Conservation (phyloP, 2,329 filamentous ascomycete genomes). For the Fusarium lateritium region DNA sequence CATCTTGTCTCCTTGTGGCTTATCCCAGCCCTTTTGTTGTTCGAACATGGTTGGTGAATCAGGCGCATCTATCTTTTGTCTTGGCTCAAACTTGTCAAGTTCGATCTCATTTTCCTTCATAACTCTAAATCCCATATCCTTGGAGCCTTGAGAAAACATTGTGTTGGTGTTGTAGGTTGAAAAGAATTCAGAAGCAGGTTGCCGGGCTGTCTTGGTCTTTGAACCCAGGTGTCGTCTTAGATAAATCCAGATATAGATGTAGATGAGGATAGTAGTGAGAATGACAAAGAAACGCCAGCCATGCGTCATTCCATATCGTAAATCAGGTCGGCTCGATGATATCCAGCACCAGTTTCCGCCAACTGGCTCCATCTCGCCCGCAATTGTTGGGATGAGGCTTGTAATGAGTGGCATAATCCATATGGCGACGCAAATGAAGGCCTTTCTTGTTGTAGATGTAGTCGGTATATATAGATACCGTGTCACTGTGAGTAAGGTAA, state of each 20-base stretch:
- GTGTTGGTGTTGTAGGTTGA: slow-evolving; percentile 18
- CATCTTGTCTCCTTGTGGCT: neutral
- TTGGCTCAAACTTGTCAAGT: slow-evolving; percentile 18
- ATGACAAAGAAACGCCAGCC: slow-evolving; percentile 63
- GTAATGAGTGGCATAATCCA: slow-evolving; percentile 43
- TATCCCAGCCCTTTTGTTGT: neutral
- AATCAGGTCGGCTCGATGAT: slow-evolving; percentile 51
- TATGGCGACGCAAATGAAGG: slow-evolving; percentile 33
- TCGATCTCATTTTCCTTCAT: slow-evolving; percentile 36
- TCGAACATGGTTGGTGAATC: slow-evolving; percentile 18
- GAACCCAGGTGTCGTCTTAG: slow-evolving; percentile 28
- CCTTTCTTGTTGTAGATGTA: slow-evolving; percentile 29
- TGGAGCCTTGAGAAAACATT: slow-evolving; percentile 17
- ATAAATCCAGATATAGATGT: slow-evolving; percentile 57
- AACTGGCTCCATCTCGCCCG: slow-evolving; percentile 49
- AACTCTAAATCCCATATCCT: slow-evolving; percentile 16
- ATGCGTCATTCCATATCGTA: slow-evolving; percentile 62
- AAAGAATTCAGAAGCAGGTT: slow-evolving; percentile 4
- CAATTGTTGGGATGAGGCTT: slow-evolving; percentile 35
- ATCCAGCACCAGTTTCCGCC: slow-evolving; percentile 67
- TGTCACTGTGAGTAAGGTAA: slow-evolving; percentile 46
- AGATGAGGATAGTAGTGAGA: slow-evolving; percentile 57
- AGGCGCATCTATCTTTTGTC: neutral
- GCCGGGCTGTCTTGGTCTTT: neutral
- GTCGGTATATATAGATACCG: slow-evolving; percentile 36